Evolutionary conservation across 116 monocot species (phyloP), one percentile per base, ranked within the genome.

Genomic region (Phalaenopsis hybrid): DNA sequence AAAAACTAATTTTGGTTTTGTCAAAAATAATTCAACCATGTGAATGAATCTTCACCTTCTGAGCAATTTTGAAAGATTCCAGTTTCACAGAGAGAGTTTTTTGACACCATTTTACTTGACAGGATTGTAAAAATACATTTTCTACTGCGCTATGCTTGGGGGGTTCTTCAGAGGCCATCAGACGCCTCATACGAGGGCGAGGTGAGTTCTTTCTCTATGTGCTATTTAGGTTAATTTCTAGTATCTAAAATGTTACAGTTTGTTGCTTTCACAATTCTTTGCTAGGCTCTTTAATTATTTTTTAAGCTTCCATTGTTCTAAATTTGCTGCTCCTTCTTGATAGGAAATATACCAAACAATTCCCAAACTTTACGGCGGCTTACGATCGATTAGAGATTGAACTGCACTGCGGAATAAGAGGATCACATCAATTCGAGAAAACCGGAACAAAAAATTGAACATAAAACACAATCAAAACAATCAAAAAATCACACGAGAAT

Each of bases 101-200:
- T 77, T 50, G 50, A 77, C 52, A 12, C 5, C 44, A 77, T 51
- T 58, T 16, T 74, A 51, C 50, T 69, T 83, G 81, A 44, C 90
- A 96, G 96, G 98, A 99, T 89, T 99, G 98, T 80, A 95, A 84
- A 82, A 98, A 82, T 75, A 84, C 90, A 76, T 99, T 99, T 83
- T 90, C 95, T 57, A 91, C 90, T 55, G 88, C 95, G 77, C 84
- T 99, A 80, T 93, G 90, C 86, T 86, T 99, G 77, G 98, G 98
- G 6, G 98, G 98, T 43, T 91, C 98, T 15, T 87, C 88, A 37
- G 95, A 83, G 65, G 89, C 95, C 80, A 79, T 99, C 41, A 92
- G 95, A 58, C 91, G 90, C 18, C 81, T 89, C 49, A 82, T 95
- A 77, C 91, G 88, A 80, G 98, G 95, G 4, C 93, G 89, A 57